Evolutionary conservation across 164 flowering plant genomes (phyloP).

Genomic region (Vitis labrusca): DNA sequence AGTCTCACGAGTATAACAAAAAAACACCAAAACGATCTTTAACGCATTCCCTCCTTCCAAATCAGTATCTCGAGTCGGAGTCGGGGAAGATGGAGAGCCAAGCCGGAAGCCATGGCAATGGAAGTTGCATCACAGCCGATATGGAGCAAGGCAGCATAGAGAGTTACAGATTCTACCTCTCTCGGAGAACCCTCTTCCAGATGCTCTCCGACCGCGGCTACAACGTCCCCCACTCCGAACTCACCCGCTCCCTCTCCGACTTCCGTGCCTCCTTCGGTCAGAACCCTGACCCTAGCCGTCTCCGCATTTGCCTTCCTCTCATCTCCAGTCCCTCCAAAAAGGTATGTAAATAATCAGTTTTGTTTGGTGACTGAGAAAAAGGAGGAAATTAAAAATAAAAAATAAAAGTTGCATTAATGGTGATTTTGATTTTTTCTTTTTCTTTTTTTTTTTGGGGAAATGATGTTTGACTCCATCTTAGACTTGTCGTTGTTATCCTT

Average conservation of each 20-base stretch:
- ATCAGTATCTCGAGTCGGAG: no score
- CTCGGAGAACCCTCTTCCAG: constrained; percentile 30
- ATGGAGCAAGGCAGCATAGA: constrained; percentile 17
- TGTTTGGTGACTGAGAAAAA: neutral
- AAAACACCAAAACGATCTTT: no score
- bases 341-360: constrained; percentile 7
- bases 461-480: neutral
- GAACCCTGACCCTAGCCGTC: constrained; percentile 12
- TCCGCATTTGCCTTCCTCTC: constrained; percentile 18
- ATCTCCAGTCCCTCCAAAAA: constrained; percentile 19
- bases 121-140: neutral
- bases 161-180: constrained; percentile 20
- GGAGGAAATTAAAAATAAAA: neutral
- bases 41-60: no score
- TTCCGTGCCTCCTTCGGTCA: constrained; percentile 22
- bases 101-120: neutral
- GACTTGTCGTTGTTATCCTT: no score
- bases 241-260: constrained; percentile 16
- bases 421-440: no score
- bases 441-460: neutral
- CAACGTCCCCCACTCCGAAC: constrained; percentile 16
- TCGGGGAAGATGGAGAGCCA: no score
- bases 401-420: neutral
- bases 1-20: no score
- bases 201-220: constrained; percentile 39